Base-by-base conservation (phyloP, 148 eudicot species). In the Camellia granthamiana region DNA sequence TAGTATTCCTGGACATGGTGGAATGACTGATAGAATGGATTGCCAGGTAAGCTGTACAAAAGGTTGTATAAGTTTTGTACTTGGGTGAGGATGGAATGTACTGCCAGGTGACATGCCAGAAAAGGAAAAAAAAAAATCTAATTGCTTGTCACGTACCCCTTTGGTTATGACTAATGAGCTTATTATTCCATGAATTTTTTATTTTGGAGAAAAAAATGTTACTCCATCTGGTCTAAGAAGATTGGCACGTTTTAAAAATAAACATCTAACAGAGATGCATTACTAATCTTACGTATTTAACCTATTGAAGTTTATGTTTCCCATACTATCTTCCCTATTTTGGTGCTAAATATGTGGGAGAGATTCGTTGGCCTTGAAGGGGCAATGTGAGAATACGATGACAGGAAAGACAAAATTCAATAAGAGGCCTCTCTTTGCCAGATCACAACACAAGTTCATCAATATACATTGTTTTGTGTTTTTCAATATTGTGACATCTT, bases 1-100 rank as follows among this genome's bases (percentile, higher is more conserved):
- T 84, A 96, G 99, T 78, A 96, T 96, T 84, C 99, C 99, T 77
- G 99, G 99, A 62, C 98, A 96, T 83, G 99, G 99, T 78, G 99
- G 98, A 56, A 93, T 96, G 41, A 96, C 99, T 21, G 99, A 96
- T 82, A 81, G 99, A 88, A 96, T 96, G 99, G 99, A 93, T 87
- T 93, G 99, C 87, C 99, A 93, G 98, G 99, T 96, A 82, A 56
- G 86, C 62, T 75, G 21, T 69, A 44, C 41, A 60, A 54, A 46
- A 13, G 0, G 73, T 63, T 38, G 8, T 54, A 23, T 21, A 83
- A 19, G 75, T 60, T 54, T 66, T 21, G 14, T 74, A 58, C 51
- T 54, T 73, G 52, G 52, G 60, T 77, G 56, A 56, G 15, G 55
- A 58, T 71, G 11, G 44, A 56, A 19, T 72, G 61, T 10, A 51